Conservation (phyloP, 2,329 filamentous ascomycete species). For the Fusarium neocosmosporiellum region DNA sequence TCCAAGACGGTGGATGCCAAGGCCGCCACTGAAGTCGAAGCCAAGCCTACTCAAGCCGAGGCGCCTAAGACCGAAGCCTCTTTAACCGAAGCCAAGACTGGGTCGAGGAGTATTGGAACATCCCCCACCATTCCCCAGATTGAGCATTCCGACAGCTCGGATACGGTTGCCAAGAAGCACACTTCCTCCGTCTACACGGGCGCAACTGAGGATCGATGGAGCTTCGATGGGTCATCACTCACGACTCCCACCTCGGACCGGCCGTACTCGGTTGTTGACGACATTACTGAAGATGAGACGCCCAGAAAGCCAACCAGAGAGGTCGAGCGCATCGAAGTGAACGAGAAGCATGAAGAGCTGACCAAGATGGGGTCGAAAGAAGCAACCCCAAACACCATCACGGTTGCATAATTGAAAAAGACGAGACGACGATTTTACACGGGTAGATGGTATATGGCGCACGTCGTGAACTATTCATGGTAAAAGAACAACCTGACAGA, state of each 20-base stretch:
- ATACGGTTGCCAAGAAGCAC: constrained; percentile 48
- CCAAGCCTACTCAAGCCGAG: constrained; percentile 3
- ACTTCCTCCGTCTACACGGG: constrained; percentile 53
- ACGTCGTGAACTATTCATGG: constrained; percentile 34
- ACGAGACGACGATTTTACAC: constrained; percentile 37
- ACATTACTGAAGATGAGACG: constrained; percentile 46
- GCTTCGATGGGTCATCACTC: constrained; percentile 51
- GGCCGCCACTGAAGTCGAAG: constrained; percentile 2
- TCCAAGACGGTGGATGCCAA: constrained; percentile 4
- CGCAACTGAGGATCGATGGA: constrained; percentile 52
- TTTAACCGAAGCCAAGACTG: constrained; percentile 8
- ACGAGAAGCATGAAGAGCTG: constrained; percentile 37
- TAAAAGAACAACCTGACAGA: constrained; percentile 24
- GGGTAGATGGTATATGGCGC: constrained; percentile 36
- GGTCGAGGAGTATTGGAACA: constrained; percentile 18
- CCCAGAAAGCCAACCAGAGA: constrained; percentile 44
- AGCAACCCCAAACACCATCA: constrained; percentile 39
- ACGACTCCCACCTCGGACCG: constrained; percentile 54
- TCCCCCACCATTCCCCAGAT: constrained; percentile 25
- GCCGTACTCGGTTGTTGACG: constrained; percentile 47
- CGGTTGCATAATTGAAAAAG: constrained; percentile 41
- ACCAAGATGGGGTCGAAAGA: constrained; percentile 41
- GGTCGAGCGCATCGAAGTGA: constrained; percentile 34
- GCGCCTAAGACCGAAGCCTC: not conserved
- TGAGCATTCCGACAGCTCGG: constrained; percentile 44